These are phyloP conservation scores for Elsinoe australis DNA, from an alignment of 2,329 filamentous ascomycete genomes.

Conservation along the genomic window DNA sequence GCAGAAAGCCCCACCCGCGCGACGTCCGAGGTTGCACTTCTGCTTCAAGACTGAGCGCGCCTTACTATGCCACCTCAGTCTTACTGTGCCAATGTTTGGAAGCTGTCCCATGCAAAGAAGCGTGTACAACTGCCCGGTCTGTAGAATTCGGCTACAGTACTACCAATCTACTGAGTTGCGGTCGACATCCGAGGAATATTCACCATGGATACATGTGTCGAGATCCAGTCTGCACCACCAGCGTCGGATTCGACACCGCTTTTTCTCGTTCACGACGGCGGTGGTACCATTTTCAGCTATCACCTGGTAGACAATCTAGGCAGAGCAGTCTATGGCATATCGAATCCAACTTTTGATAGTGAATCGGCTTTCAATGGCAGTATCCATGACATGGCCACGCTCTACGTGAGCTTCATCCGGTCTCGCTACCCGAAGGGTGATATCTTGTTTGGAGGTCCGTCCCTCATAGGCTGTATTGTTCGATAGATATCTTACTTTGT, in stretches of 20 bases:
- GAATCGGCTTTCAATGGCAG: neutral
- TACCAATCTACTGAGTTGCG: no score
- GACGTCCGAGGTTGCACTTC: no score
- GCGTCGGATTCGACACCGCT: constrained; percentile 15
- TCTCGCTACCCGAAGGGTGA: neutral
- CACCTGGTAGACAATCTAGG: constrained; percentile 4
- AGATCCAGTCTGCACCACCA: constrained; percentile 16
- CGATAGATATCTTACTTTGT: neutral
- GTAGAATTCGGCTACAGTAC: no score
- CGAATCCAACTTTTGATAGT: constrained; percentile 9
- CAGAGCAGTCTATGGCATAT: constrained; percentile 10
- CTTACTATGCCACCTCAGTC: no score
- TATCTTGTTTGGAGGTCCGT: constrained; percentile 4
- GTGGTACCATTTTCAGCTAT: constrained; percentile 20
- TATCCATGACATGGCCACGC: constrained; percentile 1
- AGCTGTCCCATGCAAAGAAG: no score
- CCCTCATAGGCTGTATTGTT: neutral
- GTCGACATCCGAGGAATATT: no score
- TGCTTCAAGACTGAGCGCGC: no score
- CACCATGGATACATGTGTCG: constrained; percentile 12
- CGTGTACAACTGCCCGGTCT: no score
- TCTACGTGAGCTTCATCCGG: constrained; percentile 6
- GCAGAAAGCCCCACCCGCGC: no score
- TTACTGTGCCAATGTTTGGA: no score
- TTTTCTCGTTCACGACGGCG: constrained; percentile 19